phyloP scores from a whole-genome alignment of 2,329 filamentous ascomycete species.

The Cladophialophora carrionii region DNA sequence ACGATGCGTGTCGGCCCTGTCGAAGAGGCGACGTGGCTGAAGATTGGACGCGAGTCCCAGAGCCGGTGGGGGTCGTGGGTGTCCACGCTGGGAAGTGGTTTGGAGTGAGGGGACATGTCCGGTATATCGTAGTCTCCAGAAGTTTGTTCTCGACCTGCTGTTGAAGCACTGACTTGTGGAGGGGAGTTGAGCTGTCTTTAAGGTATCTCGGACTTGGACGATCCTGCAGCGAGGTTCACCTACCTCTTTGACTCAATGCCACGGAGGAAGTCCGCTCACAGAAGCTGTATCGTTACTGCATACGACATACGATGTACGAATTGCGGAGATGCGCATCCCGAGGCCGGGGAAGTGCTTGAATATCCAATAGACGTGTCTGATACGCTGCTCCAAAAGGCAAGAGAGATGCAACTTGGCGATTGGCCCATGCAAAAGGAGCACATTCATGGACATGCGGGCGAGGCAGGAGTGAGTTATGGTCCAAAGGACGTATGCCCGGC shows the following conservation, averaged over 20 bases:
- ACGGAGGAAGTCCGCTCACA: not conserved
- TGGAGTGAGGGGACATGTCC: constrained; percentile 19
- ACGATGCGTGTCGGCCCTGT: constrained; percentile 26
- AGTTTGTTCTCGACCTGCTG: not conserved
- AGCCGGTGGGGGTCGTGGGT: constrained; percentile 27
- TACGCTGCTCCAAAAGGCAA: constrained; percentile 6
- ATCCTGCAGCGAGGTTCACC: not conserved
- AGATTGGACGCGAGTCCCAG: constrained; percentile 26
- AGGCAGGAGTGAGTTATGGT: not conserved
- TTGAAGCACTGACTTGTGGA: not conserved
- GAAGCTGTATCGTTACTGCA: not conserved
- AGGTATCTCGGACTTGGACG: constrained; percentile 9
- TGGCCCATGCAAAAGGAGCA: not conserved
- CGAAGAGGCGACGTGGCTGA: constrained; percentile 29
- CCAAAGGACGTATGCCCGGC: not conserved
- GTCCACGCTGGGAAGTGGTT: constrained; percentile 22
- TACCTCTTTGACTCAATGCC: not conserved
- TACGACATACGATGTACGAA: constrained; percentile 16
- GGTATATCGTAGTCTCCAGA: not conserved
- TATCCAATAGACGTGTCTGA: not conserved
- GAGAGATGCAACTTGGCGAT: constrained; percentile 5
- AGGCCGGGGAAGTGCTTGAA: not conserved
- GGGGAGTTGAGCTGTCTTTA: not conserved
- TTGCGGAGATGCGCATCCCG: constrained; percentile 20
- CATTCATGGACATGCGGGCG: not conserved